phyloP scores from a whole-genome alignment of 2,329 filamentous ascomycete genomes.

The Aspergillus tubingensis region DNA sequence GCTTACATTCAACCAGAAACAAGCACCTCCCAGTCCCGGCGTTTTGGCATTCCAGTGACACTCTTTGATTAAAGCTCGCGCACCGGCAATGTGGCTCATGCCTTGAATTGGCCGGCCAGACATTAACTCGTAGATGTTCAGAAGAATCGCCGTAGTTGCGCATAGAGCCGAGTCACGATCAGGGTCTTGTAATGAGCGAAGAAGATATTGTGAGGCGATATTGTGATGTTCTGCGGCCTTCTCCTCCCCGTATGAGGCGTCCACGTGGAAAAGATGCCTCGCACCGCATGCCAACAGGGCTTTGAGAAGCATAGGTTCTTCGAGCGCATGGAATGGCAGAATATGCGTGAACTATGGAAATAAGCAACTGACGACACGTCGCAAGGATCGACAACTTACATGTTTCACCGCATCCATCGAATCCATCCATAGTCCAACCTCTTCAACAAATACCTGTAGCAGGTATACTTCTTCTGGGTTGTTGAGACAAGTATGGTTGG shows the following conservation, averaged over 20 bases:
- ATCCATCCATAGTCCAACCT: conserved; percentile 94
- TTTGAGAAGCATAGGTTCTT: conserved; percentile 84
- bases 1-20: conserved; percentile 91
- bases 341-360: conserved; percentile 68
- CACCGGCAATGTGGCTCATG: conserved; percentile 89
- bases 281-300: conserved; percentile 87
- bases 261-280: conserved; percentile 73
- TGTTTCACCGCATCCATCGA: conserved; percentile 82
- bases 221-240: conserved; percentile 84
- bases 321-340: conserved; percentile 79
- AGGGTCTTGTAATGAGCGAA: conserved; percentile 77
- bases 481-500: conserved; percentile 65
- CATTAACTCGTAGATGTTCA: conserved; percentile 95
- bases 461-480: conserved; percentile 79
- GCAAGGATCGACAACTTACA: conserved; percentile 39
- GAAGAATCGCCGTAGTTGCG: conserved; percentile 80
- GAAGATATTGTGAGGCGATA: conserved; percentile 74
- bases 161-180: conserved; percentile 82
- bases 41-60: conserved; percentile 84
- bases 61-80: conserved; percentile 81
- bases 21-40: conserved; percentile 77
- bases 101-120: conserved; percentile 73
- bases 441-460: conserved; percentile 89
- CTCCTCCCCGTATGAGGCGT: conserved; percentile 70
- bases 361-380: conserved; percentile 14